Percentiles rank a stretch among this genome's conserved stretches.
Evolutionary conservation across 768 basidiomycete species (phyloP).

Genomic region (Gymnopilus junonius): DNA sequence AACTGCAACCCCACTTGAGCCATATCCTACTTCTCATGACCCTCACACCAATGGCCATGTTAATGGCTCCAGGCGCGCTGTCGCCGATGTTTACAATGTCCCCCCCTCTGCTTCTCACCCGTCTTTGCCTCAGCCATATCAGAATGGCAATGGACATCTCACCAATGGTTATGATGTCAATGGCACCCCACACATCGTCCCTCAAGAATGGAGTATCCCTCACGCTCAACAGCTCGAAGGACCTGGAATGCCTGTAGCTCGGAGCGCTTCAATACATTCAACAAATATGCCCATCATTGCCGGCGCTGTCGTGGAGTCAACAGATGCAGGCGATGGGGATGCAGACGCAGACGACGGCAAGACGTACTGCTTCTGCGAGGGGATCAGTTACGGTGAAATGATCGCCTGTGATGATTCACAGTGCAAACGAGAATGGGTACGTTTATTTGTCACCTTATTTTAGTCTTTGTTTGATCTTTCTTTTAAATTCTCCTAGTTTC

Average conservation of each 20-base stretch:
- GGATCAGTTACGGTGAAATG: constrained; percentile 92
- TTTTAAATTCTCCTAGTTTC: constrained; percentile 58
- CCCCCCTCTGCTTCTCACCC: constrained; percentile 61
- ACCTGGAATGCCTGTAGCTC: constrained; percentile 76
- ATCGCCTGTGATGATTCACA: constrained; percentile 86
- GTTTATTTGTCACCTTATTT: constrained; percentile 35
- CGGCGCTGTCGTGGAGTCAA: constrained; percentile 31
- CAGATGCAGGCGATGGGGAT: constrained; percentile 52
- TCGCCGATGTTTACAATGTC: constrained; percentile 43
- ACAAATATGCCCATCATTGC: constrained; percentile 36
- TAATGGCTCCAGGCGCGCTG: constrained; percentile 36
- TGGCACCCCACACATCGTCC: constrained; percentile 30
- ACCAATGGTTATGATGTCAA: constrained; percentile 46
- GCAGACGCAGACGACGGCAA: constrained; percentile 62
- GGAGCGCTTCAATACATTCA: constrained; percentile 42
- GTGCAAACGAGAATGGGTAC: constrained; percentile 90
- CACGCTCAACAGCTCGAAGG: constrained; percentile 68
- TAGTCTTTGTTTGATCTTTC: constrained; percentile 8
- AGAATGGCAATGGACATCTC: constrained; percentile 34
- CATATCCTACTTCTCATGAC: constrained; percentile 30
- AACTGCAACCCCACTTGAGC: constrained; percentile 42
- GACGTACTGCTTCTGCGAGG: constrained; percentile 85
- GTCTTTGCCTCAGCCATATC: constrained; percentile 55
- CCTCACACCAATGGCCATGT: constrained; percentile 26
- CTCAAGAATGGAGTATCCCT: constrained; percentile 55